Percentiles rank a stretch among this genome's conserved stretches.
Conservation (phyloP, 352 stramenopile genomes). For the Globisporangium echinulatum region DNA sequence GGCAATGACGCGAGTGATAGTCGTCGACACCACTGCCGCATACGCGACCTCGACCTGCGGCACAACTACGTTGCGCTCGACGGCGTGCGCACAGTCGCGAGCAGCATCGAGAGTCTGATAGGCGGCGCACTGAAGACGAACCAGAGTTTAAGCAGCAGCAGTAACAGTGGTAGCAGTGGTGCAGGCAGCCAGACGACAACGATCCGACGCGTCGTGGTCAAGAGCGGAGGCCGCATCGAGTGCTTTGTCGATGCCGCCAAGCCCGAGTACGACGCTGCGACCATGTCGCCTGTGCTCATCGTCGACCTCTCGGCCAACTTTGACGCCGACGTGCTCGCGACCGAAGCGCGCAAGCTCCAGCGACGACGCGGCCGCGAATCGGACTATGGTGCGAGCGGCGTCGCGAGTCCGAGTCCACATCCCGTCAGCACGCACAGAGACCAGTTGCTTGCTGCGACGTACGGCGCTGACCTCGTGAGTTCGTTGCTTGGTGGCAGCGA, state of each 20-base stretch:
- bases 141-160: not conserved
- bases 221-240: constrained; percentile 44
- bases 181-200: not conserved
- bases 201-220: constrained; percentile 37
- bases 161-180: not conserved
- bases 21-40: not conserved
- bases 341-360: constrained; percentile 22
- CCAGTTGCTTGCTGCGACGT: constrained; percentile 41
- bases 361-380: constrained; percentile 4
- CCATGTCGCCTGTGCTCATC: constrained; percentile 19
- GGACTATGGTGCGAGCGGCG: constrained; percentile 5
- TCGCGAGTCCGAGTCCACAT: constrained; percentile 15
- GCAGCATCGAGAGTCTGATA: constrained; percentile 28
- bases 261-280: constrained; percentile 6
- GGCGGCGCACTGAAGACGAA: not conserved
- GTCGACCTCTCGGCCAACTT: constrained; percentile 49
- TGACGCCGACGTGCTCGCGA: constrained; percentile 27
- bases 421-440: constrained; percentile 14
- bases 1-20: not conserved
- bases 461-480: constrained; percentile 56
- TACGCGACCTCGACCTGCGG: constrained; percentile 54
- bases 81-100: constrained; percentile 48
- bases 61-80: constrained; percentile 70
- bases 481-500: constrained; percentile 19
- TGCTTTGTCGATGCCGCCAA: constrained; percentile 26